phyloP scores from a whole-genome alignment of 2,329 filamentous ascomycete genomes.

The Diaporthe citri region DNA sequence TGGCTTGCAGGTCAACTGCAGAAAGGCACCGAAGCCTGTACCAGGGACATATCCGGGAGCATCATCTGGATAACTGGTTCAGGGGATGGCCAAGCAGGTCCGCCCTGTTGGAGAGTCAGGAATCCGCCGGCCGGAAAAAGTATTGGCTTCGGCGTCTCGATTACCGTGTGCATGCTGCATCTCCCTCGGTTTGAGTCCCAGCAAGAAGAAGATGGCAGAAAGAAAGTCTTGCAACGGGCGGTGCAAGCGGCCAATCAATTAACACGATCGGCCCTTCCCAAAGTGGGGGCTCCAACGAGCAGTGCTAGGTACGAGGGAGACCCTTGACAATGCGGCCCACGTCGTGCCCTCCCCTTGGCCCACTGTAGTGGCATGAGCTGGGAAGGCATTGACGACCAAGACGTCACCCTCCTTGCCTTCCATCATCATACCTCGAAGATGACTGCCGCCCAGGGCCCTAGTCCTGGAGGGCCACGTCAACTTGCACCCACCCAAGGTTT shows the following conservation, averaged over 20 bases:
- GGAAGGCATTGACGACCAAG: constrained; percentile 28
- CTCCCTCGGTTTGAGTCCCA: not conserved
- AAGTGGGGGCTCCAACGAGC: constrained; percentile 5
- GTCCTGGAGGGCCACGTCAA: constrained; percentile 20
- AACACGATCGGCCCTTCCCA: constrained; percentile 22
- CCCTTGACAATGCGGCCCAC: constrained; percentile 14
- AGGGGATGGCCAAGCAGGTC: constrained; percentile 12
- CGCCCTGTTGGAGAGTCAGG: constrained; percentile 9
- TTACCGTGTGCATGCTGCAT: not conserved
- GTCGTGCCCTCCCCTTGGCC: constrained; percentile 30
- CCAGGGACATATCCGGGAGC: constrained; percentile 14
- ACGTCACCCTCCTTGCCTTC: constrained; percentile 15
- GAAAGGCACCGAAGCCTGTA: not conserved
- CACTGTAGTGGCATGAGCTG: constrained; percentile 1
- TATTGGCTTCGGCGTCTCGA: not conserved
- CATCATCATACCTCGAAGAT: constrained; percentile 11
- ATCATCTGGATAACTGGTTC: not conserved
- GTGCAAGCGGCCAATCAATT: constrained; percentile 17
- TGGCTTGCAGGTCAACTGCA: not conserved
- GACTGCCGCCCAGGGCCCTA: constrained; percentile 19
- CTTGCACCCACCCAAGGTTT: not conserved
- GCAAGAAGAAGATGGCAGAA: not conserved
- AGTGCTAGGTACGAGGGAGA: constrained; percentile 2
- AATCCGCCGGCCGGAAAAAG: not conserved
- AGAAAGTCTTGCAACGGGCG: not conserved